Evolutionary conservation across 2,329 filamentous ascomycete genomes (phyloP).

Genomic region (Daldinia sp.): DNA sequence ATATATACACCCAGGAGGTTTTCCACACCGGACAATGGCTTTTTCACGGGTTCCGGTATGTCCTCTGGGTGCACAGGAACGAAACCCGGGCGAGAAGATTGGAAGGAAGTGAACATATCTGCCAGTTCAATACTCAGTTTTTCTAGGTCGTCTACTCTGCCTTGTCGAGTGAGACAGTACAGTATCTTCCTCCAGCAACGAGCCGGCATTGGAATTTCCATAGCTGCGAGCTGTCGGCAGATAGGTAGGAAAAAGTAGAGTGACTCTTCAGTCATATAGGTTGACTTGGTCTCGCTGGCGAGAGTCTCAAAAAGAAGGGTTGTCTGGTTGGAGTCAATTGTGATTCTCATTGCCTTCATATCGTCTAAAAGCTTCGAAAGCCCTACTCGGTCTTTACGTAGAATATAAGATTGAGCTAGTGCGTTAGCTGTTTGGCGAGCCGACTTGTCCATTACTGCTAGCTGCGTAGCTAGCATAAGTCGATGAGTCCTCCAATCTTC

Average conservation of each 20-base stretch:
- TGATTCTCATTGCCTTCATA: conserved; percentile 53
- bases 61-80: conserved; percentile 61
- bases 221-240: conserved; percentile 54
- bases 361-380: conserved; percentile 55
- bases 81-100: conserved; percentile 50
- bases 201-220: conserved; percentile 57
- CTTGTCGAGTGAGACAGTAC: conserved; percentile 58
- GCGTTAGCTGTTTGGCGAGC: conserved; percentile 52
- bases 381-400: conserved; percentile 45
- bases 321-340: conserved; percentile 50
- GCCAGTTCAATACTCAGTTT: conserved; percentile 59
- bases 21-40: conserved; percentile 51
- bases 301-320: conserved; percentile 50
- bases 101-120: conserved; percentile 52
- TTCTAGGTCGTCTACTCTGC: conserved; percentile 60
- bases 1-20: conserved; percentile 54
- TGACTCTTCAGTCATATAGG: conserved; percentile 39
- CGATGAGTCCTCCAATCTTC: conserved; percentile 58
- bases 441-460: conserved; percentile 51
- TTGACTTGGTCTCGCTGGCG: conserved; percentile 42
- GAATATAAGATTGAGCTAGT: conserved; percentile 51
- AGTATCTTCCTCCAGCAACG: conserved; percentile 60
- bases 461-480: conserved; percentile 60
- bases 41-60: conserved; percentile 53
- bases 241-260: conserved; percentile 52